phyloP scores from a whole-genome alignment of 495 filamentous ascomycete species.

The Penicillium arizonense region DNA sequence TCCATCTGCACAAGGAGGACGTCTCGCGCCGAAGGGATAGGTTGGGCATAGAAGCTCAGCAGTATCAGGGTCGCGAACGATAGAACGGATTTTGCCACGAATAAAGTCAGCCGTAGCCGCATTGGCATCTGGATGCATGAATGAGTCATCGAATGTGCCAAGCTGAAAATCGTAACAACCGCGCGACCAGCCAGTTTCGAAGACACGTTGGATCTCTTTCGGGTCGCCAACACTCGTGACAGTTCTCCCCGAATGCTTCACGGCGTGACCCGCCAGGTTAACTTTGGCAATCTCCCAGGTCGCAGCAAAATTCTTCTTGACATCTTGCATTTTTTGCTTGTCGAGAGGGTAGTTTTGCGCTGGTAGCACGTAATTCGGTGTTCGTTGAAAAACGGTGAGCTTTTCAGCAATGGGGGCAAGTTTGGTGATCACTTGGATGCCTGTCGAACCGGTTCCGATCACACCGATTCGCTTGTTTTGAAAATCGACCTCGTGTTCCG shows the following conservation, averaged over 20 bases:
- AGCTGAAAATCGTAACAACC: slow-evolving; percentile 28
- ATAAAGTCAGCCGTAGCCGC: slow-evolving; percentile 22
- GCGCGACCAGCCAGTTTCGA: slow-evolving; percentile 19
- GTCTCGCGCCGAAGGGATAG: slow-evolving; percentile 10
- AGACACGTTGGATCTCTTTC: slow-evolving; percentile 12
- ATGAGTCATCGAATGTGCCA: slow-evolving; percentile 21
- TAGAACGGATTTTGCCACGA: slow-evolving; percentile 15
- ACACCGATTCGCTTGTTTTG: slow-evolving; percentile 45
- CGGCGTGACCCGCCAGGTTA: slow-evolving; percentile 5
- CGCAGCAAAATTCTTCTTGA: not conserved
- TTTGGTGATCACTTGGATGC: slow-evolving; percentile 36
- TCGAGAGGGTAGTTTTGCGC: slow-evolving; percentile 21
- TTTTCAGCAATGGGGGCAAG: slow-evolving; percentile 27
- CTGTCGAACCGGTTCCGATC: slow-evolving; percentile 46
- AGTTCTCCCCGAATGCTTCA: slow-evolving; percentile 1
- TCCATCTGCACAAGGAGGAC: slow-evolving; percentile 13
- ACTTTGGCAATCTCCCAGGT: slow-evolving; percentile 8
- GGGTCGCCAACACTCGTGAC: not conserved
- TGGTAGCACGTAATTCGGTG: slow-evolving; percentile 46
- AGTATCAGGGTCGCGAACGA: slow-evolving; percentile 18
- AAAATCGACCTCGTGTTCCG: slow-evolving; percentile 18
- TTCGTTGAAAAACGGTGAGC: slow-evolving; percentile 46
- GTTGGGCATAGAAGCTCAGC: slow-evolving; percentile 11
- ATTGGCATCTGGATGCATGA: slow-evolving; percentile 16
- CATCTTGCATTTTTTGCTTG: not conserved